phyloP scores from a whole-genome alignment of 331 rosid species.

The Cydonia oblonga region DNA sequence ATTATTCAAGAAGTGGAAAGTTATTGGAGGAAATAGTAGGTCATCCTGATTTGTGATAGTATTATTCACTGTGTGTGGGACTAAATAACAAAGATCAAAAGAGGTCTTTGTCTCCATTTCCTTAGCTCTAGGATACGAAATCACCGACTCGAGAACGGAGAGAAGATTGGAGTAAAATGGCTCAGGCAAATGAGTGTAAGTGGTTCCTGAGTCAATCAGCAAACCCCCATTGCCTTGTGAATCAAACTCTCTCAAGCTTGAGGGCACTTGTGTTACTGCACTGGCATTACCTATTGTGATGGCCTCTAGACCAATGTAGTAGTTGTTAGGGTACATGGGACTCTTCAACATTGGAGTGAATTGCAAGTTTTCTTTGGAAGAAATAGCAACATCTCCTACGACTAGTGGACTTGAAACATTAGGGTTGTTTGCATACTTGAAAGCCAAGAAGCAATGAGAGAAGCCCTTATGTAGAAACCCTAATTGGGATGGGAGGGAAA shows the following conservation, averaged over 20 bases:
- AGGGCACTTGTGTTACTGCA: conserved; percentile 10
- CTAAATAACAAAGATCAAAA: conserved; percentile 40
- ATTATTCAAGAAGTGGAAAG: conserved; percentile 38
- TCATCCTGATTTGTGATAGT: not conserved
- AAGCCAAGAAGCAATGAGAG: conserved; percentile 47
- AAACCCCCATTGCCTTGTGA: conserved; percentile 42
- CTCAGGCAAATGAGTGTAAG: conserved; percentile 45
- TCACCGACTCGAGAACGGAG: conserved; percentile 16
- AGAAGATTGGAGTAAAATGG: conserved; percentile 38
- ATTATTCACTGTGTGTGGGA: conserved; percentile 13
- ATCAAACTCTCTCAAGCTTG: conserved; percentile 35
- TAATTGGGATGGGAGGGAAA: conserved; percentile 42
- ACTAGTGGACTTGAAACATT: conserved; percentile 41
- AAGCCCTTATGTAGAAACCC: conserved; percentile 37
- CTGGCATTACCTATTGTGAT: conserved; percentile 21
- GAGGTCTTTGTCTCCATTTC: conserved; percentile 27
- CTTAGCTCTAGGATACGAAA: conserved; percentile 33
- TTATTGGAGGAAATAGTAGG: conserved; percentile 23
- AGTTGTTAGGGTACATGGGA: conserved; percentile 32
- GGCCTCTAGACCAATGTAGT: conserved; percentile 39
- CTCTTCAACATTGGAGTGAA: conserved; percentile 46
- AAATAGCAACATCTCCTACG: conserved; percentile 29
- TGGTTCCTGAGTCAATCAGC: conserved; percentile 48
- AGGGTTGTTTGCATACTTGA: conserved; percentile 48
- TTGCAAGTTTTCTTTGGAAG: conserved; percentile 25